These are phyloP conservation scores for Bolboschoenoplectus hybrid DNA, from an alignment of 202 grass and related monocot species.

Conservation along the genomic window DNA sequence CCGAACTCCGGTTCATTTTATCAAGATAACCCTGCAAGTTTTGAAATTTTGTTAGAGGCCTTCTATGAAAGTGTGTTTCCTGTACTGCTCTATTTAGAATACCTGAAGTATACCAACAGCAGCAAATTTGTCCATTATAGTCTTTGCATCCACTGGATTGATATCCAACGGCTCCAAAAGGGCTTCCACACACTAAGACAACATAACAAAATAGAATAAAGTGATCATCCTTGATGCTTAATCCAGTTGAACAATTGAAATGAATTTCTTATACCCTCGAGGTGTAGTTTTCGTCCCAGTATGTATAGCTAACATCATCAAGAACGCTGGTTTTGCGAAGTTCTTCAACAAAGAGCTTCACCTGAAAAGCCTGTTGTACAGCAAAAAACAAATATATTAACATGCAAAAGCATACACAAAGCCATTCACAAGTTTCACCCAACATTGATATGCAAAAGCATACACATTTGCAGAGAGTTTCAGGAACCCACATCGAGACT, in stretches of 20 bases:
- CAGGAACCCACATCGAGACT: slow-evolving; percentile 48
- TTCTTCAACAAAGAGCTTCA: slow-evolving; percentile 78
- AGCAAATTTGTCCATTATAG: slow-evolving; percentile 87
- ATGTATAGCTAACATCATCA: slow-evolving; percentile 67
- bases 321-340: slow-evolving; percentile 73
- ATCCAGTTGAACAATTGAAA: neutral
- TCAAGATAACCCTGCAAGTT: slow-evolving; percentile 59
- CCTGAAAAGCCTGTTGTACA: slow-evolving; percentile 65
- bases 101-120: slow-evolving; percentile 94
- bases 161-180: slow-evolving; percentile 76
- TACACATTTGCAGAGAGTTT: slow-evolving; percentile 33
- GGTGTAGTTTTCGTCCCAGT: slow-evolving; percentile 96
- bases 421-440: slow-evolving; percentile 40
- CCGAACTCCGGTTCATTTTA: slow-evolving; percentile 60
- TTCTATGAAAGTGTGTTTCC: slow-evolving; percentile 21
- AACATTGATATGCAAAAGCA: neutral
- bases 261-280: slow-evolving; percentile 60
- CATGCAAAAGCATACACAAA: slow-evolving; percentile 22
- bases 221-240: slow-evolving; percentile 23
- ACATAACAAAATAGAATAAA: slow-evolving; percentile 35
- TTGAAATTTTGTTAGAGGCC: slow-evolving; percentile 21
- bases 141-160: slow-evolving; percentile 60
- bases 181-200: slow-evolving; percentile 69
- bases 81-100: neutral
- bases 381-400: slow-evolving; percentile 39